A percentile compares a stretch with the other conserved stretches of the same genome.
These are phyloP conservation scores for Crataegus laevigata DNA, from an alignment of 306 rosid genomes.

Conservation along the genomic window DNA sequence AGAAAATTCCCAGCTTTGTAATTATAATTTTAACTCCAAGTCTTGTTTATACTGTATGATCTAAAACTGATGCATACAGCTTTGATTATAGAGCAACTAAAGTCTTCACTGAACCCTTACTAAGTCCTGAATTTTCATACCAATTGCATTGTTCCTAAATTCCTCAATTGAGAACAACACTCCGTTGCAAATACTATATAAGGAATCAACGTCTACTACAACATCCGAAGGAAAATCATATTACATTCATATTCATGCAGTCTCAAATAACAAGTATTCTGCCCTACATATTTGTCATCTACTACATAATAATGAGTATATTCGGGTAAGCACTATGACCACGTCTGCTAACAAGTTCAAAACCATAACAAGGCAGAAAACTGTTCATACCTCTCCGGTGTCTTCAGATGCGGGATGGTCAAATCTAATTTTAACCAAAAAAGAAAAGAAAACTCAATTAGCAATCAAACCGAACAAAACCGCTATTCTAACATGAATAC, in stretches of 20 bases:
- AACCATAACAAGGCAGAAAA: conserved; percentile 5
- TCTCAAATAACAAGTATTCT: not conserved
- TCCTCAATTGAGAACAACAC: not conserved
- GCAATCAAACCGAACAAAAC: not conserved
- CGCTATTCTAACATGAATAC: not conserved
- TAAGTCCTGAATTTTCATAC: no score
- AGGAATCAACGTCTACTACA: not conserved
- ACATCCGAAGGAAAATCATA: not conserved
- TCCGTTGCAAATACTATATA: not conserved
- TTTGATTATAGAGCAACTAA: not conserved
- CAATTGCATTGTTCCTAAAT: no score
- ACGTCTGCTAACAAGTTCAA: not conserved
- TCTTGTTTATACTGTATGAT: not conserved
- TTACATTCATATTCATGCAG: not conserved
- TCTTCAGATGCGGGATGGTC: conserved; percentile 71
- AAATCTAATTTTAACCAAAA: conserved; percentile 45
- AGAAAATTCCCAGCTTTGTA: not conserved
- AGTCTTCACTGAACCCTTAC: no score
- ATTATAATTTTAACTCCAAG: not conserved
- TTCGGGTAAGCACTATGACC: not conserved
- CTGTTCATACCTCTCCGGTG: conserved; percentile 70
- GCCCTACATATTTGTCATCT: not conserved
- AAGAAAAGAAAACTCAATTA: not conserved
- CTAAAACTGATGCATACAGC: not conserved
- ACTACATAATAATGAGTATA: not conserved